Percentiles rank a stretch among this genome's conserved stretches.
phyloP scores from a whole-genome alignment of 176 grass and related monocot species.

The Tillandsia fasciculata region DNA sequence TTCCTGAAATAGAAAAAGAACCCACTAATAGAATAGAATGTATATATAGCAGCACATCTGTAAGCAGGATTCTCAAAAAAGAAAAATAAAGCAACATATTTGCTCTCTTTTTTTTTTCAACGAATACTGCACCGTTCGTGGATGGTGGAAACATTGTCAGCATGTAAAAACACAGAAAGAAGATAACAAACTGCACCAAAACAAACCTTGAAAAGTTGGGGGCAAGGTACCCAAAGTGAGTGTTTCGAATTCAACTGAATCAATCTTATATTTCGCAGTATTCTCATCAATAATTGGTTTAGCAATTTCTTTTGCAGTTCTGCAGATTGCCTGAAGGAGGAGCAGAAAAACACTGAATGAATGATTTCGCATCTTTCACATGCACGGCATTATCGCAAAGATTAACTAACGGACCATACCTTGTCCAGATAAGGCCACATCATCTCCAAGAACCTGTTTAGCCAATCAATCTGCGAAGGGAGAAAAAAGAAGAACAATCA shows the following conservation, averaged over 20 bases:
- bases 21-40: not conserved
- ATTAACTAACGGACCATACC: conserved; percentile 30
- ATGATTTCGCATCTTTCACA: not conserved
- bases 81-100: not conserved
- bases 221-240: conserved; percentile 86
- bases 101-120: not conserved
- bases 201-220: conserved; percentile 87
- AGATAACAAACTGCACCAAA: not conserved
- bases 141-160: not conserved
- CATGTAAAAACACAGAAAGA: conserved; percentile 5
- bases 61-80: not conserved
- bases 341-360: conserved; percentile 20
- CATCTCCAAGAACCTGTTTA: conserved; percentile 79
- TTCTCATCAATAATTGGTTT: conserved; percentile 89
- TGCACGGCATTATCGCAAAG: not conserved
- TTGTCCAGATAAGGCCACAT: conserved; percentile 96
- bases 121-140: not conserved
- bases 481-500: conserved; percentile 1
- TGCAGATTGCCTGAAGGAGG: conserved; percentile 68
- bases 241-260: conserved; percentile 80
- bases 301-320: conserved; percentile 60
- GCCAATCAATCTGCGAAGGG: conserved; percentile 76
- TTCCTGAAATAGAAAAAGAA: conserved; percentile 43
- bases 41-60: not conserved
- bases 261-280: conserved; percentile 71